A percentile compares a stretch with the other conserved stretches of the same genome.
Evolutionary conservation across 495 filamentous ascomycete species (phyloP).

Genomic region (Lophium mytilinum): DNA sequence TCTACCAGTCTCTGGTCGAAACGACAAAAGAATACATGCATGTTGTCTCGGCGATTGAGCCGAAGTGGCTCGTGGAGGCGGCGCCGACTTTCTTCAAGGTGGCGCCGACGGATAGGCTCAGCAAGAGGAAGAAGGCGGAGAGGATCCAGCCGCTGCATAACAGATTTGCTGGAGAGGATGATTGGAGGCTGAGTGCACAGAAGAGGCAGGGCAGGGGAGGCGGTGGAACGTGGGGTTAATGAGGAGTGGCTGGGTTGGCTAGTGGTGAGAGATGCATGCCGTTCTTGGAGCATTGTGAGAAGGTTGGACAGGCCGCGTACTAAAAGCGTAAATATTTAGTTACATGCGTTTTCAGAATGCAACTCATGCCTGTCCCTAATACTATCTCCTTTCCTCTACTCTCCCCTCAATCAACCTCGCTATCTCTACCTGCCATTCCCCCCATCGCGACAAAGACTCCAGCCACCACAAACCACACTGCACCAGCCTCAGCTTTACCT

Average conservation of each 20-base stretch:
- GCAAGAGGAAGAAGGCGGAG: conserved; percentile 89
- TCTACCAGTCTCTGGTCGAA: conserved; percentile 81
- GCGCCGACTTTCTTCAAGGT: conserved; percentile 99
- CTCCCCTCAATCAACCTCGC: no score
- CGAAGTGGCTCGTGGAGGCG: conserved; percentile 85
- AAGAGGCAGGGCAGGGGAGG: conserved; percentile 79
- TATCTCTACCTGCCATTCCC: no score
- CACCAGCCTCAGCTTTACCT: no score
- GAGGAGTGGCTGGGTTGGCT: neutral
- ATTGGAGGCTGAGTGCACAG: conserved; percentile 90
- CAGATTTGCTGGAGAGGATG: conserved; percentile 79
- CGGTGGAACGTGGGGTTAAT: conserved; percentile 89
- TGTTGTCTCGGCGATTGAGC: conserved; percentile 75
- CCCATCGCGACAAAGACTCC: no score
- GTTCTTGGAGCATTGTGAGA: no score
- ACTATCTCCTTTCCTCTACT: no score
- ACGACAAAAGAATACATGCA: conserved; percentile 99
- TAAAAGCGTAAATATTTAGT: no score
- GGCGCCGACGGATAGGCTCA: conserved; percentile 77
- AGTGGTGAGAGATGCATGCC: neutral
- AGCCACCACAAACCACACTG: no score
- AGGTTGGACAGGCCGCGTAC: no score
- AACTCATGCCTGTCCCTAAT: no score
- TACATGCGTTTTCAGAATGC: no score
- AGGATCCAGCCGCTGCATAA: conserved; percentile 92